Evolutionary conservation across 495 filamentous ascomycete genomes (phyloP).

Genomic region (Trichoderma erinaceum): DNA sequence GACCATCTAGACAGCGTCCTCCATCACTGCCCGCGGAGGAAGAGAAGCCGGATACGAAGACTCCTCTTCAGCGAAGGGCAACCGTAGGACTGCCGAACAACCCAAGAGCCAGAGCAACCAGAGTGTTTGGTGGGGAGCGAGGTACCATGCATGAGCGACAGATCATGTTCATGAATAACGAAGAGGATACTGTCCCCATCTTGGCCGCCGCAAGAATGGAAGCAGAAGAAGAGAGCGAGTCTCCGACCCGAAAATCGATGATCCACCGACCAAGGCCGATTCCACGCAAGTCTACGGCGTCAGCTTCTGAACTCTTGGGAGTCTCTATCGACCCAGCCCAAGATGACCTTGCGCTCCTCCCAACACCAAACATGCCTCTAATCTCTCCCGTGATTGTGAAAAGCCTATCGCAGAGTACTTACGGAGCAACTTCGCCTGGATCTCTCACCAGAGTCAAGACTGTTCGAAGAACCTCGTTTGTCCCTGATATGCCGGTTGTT

Average conservation of each 20-base stretch:
- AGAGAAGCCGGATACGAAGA: constrained; percentile 32
- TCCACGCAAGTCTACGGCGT: constrained; percentile 31
- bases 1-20: constrained; percentile 31
- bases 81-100: constrained; percentile 47
- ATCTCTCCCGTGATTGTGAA: neutral
- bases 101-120: constrained; percentile 39
- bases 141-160: constrained; percentile 35
- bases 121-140: constrained; percentile 26
- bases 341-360: neutral
- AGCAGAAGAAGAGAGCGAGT: constrained; percentile 27
- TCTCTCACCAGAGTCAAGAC: constrained; percentile 17
- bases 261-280: constrained; percentile 49
- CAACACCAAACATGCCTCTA: neutral
- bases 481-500: constrained; percentile 39
- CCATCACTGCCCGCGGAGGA: constrained; percentile 25
- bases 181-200: constrained; percentile 44
- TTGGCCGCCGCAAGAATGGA: constrained; percentile 25
- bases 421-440: neutral
- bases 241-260: constrained; percentile 29
- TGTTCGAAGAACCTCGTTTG: constrained; percentile 31
- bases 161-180: constrained; percentile 48
- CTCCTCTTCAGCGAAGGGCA: constrained; percentile 15
- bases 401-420: neutral
- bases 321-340: neutral
- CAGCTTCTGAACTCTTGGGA: neutral